Base-by-base conservation (phyloP, 768 basidiomycete genomes). In the Naganishia kalamii region DNA sequence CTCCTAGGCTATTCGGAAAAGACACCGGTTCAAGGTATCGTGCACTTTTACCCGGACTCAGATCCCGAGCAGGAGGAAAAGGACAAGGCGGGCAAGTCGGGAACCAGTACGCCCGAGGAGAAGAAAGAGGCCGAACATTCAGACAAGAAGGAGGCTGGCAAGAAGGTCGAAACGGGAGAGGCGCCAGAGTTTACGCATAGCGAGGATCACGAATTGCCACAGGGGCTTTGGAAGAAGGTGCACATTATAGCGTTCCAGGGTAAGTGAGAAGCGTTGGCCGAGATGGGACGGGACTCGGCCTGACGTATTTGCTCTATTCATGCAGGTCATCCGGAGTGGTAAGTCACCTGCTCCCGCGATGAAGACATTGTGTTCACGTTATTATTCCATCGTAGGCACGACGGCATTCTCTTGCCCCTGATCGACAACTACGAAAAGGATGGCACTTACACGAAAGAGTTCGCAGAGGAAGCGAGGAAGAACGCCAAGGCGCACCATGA, bases 201-300 rank as follows among this genome's bases (percentile, higher is more conserved):
- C 5, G 19, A 72, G 1, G 63, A 47, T 30, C 54, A 65, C 23
- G 69, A 68, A 25, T 49, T 71, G 40, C 72, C 72, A 7, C 40
- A 49, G 21, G 69, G 69, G 21, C 70, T 69, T 0, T 73, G 72
- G 72, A 62, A 48, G 23, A 62, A 65, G 11, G 51, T 73, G 0
- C 70, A 73, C 30, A 73, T 73, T 37, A 70, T 73, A 32, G 72
- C 70, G 15, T 69, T 70, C 40, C 71, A 72, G 37, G 71, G 71
- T 70, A 25, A 65, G 70, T 54, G 10, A 17, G 25, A 17, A 8
- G 37, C 10, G 37, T 15, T 61, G 2, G n/a, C 27, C 47, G n/a
- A 13, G 29, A 23, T 40, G 12, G 44, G 32, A 47, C 43, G 25
- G 12, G n/a, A 11, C 21, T 13, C 7, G 21, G 23, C 25, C 19